phyloP scores from a whole-genome alignment of 2,329 filamentous ascomycete genomes.

The Basipetospora sp. region DNA sequence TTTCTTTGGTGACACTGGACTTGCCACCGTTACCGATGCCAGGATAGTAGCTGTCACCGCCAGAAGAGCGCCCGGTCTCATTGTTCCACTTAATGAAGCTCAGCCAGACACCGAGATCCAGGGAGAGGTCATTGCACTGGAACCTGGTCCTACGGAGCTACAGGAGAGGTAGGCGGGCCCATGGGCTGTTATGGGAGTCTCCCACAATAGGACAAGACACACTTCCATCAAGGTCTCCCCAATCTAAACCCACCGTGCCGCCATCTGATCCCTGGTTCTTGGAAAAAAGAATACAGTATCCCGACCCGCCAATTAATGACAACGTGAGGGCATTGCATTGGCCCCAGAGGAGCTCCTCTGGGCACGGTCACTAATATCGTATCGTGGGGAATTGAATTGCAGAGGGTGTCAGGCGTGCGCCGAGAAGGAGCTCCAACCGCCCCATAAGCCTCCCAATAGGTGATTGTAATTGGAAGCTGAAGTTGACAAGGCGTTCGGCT shows the following conservation, averaged over 20 bases:
- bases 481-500: no score
- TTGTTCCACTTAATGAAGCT: slow-evolving; percentile 3
- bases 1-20: not conserved
- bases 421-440: no score
- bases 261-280: slow-evolving; percentile 1
- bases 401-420: no score
- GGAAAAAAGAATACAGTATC: slow-evolving; percentile 1
- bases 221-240: no score
- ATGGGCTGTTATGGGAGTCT: not conserved
- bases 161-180: not conserved
- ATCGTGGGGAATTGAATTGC: no score
- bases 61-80: slow-evolving; percentile 2
- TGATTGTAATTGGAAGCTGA: no score
- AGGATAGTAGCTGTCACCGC: slow-evolving; percentile 1
- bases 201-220: no score
- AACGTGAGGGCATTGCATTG: not conserved
- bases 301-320: slow-evolving; percentile 1
- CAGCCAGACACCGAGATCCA: not conserved
- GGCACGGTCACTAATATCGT: no score
- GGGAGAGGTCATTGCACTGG: not conserved
- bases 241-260: no score
- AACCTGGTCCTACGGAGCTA: not conserved
- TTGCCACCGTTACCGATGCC: not conserved
- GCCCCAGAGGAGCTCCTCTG: no score
- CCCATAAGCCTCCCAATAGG: no score